phyloP scores from a whole-genome alignment of 192 early-diverging fungal genomes.

The Fimicolochytrium jonesii region DNA sequence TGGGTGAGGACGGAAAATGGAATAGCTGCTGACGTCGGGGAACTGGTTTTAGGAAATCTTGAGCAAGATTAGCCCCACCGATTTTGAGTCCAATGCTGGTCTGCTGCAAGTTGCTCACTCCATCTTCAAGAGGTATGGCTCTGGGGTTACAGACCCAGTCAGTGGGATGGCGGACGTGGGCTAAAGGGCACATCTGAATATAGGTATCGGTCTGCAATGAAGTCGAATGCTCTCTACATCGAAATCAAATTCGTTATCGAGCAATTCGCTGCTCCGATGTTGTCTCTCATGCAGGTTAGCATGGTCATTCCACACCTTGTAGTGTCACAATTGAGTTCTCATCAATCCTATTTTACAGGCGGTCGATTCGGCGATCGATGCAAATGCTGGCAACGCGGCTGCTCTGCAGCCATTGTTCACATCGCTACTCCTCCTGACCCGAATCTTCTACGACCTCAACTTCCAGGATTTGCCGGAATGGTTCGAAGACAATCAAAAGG shows the following conservation, averaged over 20 bases:
- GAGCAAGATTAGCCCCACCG: constrained; percentile 65
- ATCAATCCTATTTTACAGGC: constrained; percentile 35
- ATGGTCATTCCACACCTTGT: background rate
- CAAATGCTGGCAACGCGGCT: constrained; percentile 54
- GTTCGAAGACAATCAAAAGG: constrained; percentile 86
- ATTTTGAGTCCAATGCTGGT: constrained; percentile 84
- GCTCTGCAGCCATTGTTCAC: constrained; percentile 71
- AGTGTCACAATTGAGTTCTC: background rate
- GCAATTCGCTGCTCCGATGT: constrained; percentile 77
- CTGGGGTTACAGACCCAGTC: too few species aligned
- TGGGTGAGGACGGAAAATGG: background rate
- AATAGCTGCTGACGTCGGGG: background rate
- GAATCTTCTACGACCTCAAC: constrained; percentile 94
- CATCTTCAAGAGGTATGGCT: constrained; percentile 79
- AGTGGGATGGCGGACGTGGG: too few species aligned
- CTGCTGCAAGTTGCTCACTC: constrained; percentile 93
- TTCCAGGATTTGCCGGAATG: constrained; percentile 96
- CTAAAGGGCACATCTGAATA: background rate
- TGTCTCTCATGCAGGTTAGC: constrained; percentile 74
- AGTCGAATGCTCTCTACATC: constrained; percentile 71
- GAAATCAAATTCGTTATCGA: constrained; percentile 92
- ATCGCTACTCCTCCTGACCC: constrained; percentile 69
- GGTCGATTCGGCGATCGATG: constrained; percentile 74
- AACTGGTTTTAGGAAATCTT: constrained; percentile 25
- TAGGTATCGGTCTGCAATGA: constrained; percentile 83